These are phyloP conservation scores for Plasmodium fragile DNA, from an alignment of 169 alveolate genomes.

Conservation along the genomic window DNA sequence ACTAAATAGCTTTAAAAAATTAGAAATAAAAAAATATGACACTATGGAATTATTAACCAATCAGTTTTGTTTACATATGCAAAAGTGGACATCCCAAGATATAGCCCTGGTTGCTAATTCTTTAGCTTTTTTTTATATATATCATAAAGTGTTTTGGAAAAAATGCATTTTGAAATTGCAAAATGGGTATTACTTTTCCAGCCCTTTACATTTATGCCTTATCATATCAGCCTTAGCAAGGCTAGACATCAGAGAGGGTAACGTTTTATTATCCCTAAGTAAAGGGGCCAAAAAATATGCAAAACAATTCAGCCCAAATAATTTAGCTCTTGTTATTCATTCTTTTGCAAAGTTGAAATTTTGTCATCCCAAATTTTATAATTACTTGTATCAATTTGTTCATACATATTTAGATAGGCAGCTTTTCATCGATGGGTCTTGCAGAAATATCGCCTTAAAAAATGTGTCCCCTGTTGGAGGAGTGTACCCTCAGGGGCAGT, in stretches of 20 bases:
- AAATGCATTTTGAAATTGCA: slow-evolving; percentile 80
- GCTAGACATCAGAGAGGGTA: slow-evolving; percentile 83
- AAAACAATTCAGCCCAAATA: slow-evolving; percentile 77
- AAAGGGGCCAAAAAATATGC: slow-evolving; percentile 78
- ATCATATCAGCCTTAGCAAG: slow-evolving; percentile 82
- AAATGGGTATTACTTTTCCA: slow-evolving; percentile 73
- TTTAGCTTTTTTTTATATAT: slow-evolving; percentile 82
- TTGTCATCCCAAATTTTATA: slow-evolving; percentile 71
- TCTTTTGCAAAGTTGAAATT: slow-evolving; percentile 86
- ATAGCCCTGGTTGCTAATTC: slow-evolving; percentile 83
- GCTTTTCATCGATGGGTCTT: not conserved
- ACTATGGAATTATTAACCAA: slow-evolving; percentile 84
- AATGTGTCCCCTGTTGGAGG: not conserved
- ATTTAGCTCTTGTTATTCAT: slow-evolving; percentile 80
- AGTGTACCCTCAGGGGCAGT: not conserved
- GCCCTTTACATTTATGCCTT: slow-evolving; percentile 81
- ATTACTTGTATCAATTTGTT: slow-evolving; percentile 60
- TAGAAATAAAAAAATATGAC: slow-evolving; percentile 82
- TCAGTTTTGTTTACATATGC: slow-evolving; percentile 78
- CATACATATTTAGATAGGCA: slow-evolving; percentile 54
- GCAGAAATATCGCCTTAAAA: not conserved
- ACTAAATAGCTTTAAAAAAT: slow-evolving; percentile 82
- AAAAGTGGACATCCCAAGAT: slow-evolving; percentile 83
- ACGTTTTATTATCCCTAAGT: slow-evolving; percentile 76
- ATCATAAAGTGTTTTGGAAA: slow-evolving; percentile 80